These are phyloP conservation scores for Trametes gibbosa DNA, from an alignment of 768 basidiomycete genomes.

Conservation along the genomic window DNA sequence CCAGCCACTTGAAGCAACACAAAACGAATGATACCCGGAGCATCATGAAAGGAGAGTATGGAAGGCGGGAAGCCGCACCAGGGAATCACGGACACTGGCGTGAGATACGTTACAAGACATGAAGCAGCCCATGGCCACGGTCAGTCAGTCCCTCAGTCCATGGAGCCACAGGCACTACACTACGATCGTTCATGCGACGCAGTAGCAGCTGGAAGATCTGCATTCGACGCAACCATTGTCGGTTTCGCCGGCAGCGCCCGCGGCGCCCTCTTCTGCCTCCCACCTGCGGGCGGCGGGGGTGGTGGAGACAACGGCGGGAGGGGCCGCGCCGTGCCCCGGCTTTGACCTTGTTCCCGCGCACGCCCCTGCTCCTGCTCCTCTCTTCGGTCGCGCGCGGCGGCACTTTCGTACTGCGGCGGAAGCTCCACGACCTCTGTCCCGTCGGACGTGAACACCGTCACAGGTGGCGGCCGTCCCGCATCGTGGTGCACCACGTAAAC, in stretches of 20 bases:
- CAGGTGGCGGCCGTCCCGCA: constrained; percentile 47
- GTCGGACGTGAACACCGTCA: constrained; percentile 54
- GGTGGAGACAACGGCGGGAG: neutral
- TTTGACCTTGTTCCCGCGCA: neutral
- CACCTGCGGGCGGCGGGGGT: neutral
- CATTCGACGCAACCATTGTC: constrained; percentile 7
- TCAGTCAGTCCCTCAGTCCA: neutral
- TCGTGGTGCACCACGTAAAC: constrained; percentile 65
- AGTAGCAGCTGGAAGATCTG: neutral
- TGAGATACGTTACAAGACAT: neutral
- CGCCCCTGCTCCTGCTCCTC: neutral
- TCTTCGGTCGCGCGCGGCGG: neutral
- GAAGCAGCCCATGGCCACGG: neutral
- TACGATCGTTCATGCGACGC: neutral
- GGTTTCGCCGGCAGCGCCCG: constrained; percentile 5
- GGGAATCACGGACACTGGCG: neutral
- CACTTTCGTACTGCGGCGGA: constrained; percentile 46
- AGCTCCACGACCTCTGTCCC: constrained; percentile 60
- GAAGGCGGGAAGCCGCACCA: neutral
- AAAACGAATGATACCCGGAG: neutral
- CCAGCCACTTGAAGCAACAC: neutral
- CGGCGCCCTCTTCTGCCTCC: constrained; percentile 8
- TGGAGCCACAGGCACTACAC: neutral
- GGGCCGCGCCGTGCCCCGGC: neutral
- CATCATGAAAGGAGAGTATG: neutral